Evolutionary conservation across 2,329 filamentous ascomycete species (phyloP).

Genomic region (Chrysoporthe deuterocubensis): DNA sequence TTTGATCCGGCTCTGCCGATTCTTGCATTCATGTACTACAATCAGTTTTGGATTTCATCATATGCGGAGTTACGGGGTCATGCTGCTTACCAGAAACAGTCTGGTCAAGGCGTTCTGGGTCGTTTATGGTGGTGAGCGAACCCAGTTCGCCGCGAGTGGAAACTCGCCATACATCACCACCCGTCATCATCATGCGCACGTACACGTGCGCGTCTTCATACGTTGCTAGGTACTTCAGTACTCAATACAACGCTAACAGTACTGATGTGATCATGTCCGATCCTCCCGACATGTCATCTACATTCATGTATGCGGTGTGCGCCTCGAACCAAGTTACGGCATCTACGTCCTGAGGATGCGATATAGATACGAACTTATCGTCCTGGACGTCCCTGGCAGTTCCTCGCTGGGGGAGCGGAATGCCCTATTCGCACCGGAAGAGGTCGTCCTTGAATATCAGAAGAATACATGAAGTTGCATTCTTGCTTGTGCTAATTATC

Average conservation of each 20-base stretch:
- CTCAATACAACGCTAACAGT: background rate
- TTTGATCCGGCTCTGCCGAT: background rate
- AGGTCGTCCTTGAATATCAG: background rate
- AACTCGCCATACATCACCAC: background rate
- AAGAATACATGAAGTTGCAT: background rate
- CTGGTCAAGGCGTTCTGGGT: background rate
- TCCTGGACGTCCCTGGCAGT: too few relatives aligned
- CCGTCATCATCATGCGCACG: background rate
- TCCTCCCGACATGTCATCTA: too few relatives aligned
- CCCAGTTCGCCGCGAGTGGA: background rate
- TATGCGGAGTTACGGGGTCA: constrained; percentile 5
- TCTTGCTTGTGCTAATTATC: background rate
- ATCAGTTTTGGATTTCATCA: background rate
- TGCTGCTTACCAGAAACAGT: constrained; percentile 2
- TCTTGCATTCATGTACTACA: background rate
- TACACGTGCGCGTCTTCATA: background rate
- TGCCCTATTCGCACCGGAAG: too few relatives aligned
- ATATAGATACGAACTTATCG: too few relatives aligned
- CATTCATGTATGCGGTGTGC: too few relatives aligned
- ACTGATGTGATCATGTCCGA: background rate
- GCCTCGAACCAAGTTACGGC: too few relatives aligned
- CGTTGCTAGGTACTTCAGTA: background rate
- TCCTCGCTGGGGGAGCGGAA: too few relatives aligned
- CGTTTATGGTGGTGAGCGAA: background rate
- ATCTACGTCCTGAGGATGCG: too few relatives aligned